Evolutionary conservation across 2,329 filamentous ascomycete genomes (phyloP), one percentile per base, ranked within the genome.

Genomic region (Diaporthe eres): DNA sequence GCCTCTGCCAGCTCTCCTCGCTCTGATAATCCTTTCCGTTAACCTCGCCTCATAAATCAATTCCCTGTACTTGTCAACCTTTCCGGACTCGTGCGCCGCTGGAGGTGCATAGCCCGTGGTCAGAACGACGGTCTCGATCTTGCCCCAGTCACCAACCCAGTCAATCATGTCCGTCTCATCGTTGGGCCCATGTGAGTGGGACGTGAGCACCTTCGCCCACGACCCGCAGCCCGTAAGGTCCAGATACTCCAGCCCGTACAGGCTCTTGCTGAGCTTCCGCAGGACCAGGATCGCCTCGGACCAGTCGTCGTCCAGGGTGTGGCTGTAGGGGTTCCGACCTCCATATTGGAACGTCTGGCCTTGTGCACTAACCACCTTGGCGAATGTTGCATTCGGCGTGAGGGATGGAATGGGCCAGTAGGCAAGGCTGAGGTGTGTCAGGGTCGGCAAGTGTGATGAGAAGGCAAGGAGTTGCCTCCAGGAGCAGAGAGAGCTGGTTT

Each of bases 351-450:
- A 81, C 19, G 80, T 82, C 42, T 79, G 83, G 39, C 85, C 88
- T 44, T 85, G 82, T 6, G 85, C 83, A 6, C 87, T 86, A 1
- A 85, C 82, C 2, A 92, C 82, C 2, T 87, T 86, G 0, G 88
- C 83, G 37, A 84, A 84, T 75, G 85, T 87, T 9, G 90, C 87
- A 77, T 89, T 88, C 12, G 89, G 89, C 2, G 90, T 90, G n/a
- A 91, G 82, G 22, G 86, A 87, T 2, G 91, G 91, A 68, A 88
- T 86, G 1, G 91, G 91, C 91, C 91, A 93, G 80, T 88, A 89
- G 22, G 90, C 90, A 9, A 93, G 85, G 77, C 88, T 91, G 55
- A 93, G 84, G 79, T 93, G 90, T 2, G 91, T 93, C 53, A 93
- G 82, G 19, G 85, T 87, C 0, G 86, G 86, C 9, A 91, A 81